Evolutionary conservation across 352 stramenopile genomes (phyloP).

Genomic region (Thraustochytrium striatum): DNA sequence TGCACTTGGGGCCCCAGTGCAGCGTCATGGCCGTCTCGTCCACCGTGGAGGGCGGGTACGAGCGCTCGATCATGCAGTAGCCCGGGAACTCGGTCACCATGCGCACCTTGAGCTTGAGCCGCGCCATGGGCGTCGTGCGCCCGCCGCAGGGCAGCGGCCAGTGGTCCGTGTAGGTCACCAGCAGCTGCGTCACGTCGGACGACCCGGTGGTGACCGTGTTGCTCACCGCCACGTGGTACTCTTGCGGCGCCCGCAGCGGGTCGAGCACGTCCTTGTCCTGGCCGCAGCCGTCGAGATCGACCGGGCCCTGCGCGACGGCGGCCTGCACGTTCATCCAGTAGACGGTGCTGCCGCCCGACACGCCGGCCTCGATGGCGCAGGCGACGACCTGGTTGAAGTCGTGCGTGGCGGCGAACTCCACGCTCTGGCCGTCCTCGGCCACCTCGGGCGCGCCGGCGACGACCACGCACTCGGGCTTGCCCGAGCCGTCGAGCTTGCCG

Average conservation of each 20-base stretch:
- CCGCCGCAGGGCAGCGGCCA: background rate
- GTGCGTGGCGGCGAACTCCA: too few relatives aligned
- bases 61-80: too few relatives aligned
- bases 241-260: background rate
- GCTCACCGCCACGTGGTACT: background rate
- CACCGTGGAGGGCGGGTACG: too few relatives aligned
- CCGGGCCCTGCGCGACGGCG: background rate
- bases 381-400: background rate
- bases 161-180: background rate
- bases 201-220: background rate
- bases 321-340: background rate
- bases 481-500: background rate
- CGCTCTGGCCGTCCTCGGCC: background rate
- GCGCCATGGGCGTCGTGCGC: background rate
- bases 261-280: background rate
- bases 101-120: background rate
- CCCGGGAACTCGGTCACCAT: background rate
- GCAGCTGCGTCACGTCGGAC: background rate
- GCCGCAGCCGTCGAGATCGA: background rate
- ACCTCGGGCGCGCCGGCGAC: background rate
- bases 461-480: background rate
- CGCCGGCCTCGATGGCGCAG: too few relatives aligned
- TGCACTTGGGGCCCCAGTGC: too few relatives aligned
- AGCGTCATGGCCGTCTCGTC: too few relatives aligned
- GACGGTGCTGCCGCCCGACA: background rate